These are phyloP conservation scores for Alternaria incomplexa DNA, from an alignment of 2,329 filamentous ascomycete genomes.

Conservation along the genomic window DNA sequence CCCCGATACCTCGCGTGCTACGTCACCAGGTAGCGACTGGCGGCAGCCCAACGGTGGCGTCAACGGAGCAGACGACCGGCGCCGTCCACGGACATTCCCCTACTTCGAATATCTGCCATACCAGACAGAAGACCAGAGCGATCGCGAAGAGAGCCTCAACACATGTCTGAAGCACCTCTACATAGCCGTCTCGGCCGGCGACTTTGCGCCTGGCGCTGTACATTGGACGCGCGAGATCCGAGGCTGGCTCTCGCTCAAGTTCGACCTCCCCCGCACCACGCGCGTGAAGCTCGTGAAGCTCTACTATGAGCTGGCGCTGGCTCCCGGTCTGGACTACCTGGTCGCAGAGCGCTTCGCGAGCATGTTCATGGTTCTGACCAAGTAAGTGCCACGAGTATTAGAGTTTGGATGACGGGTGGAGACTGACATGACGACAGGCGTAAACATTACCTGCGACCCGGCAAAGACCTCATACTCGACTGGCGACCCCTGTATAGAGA, in stretches of 20 bases:
- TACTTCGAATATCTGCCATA: slow-evolving; percentile 94
- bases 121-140: slow-evolving; percentile 76
- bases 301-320: slow-evolving; percentile 91
- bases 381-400: slow-evolving; percentile 64
- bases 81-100: slow-evolving; percentile 82
- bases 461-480: slow-evolving; percentile 87
- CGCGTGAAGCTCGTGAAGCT: slow-evolving; percentile 84
- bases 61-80: slow-evolving; percentile 61
- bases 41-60: slow-evolving; percentile 58
- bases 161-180: slow-evolving; percentile 95
- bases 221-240: slow-evolving; percentile 98
- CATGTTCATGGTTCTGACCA: slow-evolving; percentile 96
- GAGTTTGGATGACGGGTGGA: slow-evolving; percentile 6
- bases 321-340: slow-evolving; percentile 82
- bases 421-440: slow-evolving; percentile 65
- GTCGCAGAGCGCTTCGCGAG: slow-evolving; percentile 90
- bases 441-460: slow-evolving; percentile 92
- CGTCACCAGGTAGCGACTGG: slow-evolving; percentile 76
- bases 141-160: slow-evolving; percentile 78
- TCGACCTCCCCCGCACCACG: slow-evolving; percentile 87
- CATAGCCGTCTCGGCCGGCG: slow-evolving; percentile 86
- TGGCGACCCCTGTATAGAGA: slow-evolving; percentile 95
- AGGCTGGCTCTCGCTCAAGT: slow-evolving; percentile 95
- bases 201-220: slow-evolving; percentile 90
- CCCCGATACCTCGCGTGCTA: slow-evolving; percentile 82